Evolutionary conservation across 768 basidiomycete species (phyloP), one percentile per base, ranked within the genome.

Genomic region (Amanita pallidorosea): DNA sequence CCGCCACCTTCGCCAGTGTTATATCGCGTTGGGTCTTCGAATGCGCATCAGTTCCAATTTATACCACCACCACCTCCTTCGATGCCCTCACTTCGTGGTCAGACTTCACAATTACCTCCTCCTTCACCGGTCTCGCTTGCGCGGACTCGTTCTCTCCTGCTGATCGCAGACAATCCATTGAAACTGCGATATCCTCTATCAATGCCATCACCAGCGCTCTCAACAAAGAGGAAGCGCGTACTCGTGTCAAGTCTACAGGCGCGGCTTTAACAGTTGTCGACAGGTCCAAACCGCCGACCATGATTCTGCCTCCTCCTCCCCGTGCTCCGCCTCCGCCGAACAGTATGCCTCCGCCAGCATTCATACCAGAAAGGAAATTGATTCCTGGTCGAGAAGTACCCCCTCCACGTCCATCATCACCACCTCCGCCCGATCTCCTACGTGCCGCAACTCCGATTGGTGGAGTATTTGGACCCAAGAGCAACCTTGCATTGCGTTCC

Each of bases 391-490:
- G 72, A 40, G 84, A 85, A 55, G 65, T 68, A 5, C 86, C 87
- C 9, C 93, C 94, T 0, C 85, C 88, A 25, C 75, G 94, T 40
- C 95, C 95, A 0, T 85, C 82, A 3, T 97, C 95, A 0, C 94
- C 95, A 2, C 94, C 93, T 5, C 95, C 93, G 15, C 71, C 85
- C 15, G 93, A 97, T 51, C 85, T 96, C 61, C 83, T 96, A 54
- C 86, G 94, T 12, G 91, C 94, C 8, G 89, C 89, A 3, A 91
- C 89, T 1, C 89, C 89, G 0, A 18, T 51, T n/a, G 43, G 50
- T 33, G 40, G 43, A 3, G 84, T 84, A 6, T 81, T 88, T 57
- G 85, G 85, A 2, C 67, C 79, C 1, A 73, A 77, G 49, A 68
- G 85, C 15, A 72, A 74, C 35, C 73, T 83, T 7, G 68, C 70